phyloP scores from a whole-genome alignment of 2,329 filamentous ascomycete species.

The Orbilia oligospora region DNA sequence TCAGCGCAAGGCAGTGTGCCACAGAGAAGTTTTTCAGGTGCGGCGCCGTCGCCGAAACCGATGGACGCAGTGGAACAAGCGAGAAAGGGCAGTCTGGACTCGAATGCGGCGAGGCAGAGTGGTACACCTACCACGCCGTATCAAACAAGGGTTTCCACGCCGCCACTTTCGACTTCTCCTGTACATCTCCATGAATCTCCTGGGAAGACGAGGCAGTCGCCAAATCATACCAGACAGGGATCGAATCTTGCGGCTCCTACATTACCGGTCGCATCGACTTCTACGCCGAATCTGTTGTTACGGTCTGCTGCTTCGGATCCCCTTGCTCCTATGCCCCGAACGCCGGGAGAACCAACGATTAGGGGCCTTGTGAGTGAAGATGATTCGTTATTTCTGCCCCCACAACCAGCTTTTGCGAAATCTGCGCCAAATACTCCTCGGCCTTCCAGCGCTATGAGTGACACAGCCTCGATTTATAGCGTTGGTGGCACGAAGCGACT shows the following conservation, averaged over 20 bases:
- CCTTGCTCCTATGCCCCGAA: neutral
- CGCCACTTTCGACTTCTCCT: constrained; percentile 29
- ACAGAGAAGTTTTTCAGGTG: constrained; percentile 54
- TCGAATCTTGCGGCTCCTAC: constrained; percentile 46
- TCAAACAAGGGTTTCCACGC: constrained; percentile 36
- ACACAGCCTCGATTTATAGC: constrained; percentile 85
- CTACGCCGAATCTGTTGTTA: constrained; percentile 52
- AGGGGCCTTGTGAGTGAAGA: constrained; percentile 32
- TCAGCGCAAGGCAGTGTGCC: constrained; percentile 27
- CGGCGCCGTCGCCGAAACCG: constrained; percentile 49
- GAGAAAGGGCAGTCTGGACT: constrained; percentile 56
- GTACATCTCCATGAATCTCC: constrained; percentile 9
- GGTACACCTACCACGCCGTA: constrained; percentile 24
- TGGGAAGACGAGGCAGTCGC: constrained; percentile 7
- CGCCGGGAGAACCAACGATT: constrained; percentile 32
- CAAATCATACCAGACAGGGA: constrained; percentile 28
- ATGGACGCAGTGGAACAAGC: constrained; percentile 60
- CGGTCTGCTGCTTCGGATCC: constrained; percentile 25
- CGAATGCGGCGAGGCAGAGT: constrained; percentile 49
- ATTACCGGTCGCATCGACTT: constrained; percentile 52
- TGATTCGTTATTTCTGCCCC: constrained; percentile 51
- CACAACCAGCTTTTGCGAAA: constrained; percentile 50
- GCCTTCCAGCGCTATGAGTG: constrained; percentile 76
- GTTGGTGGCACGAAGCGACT: constrained; percentile 75
- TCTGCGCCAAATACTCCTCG: constrained; percentile 67